Evolutionary conservation across 1,139 yeast genomes (phyloP).

Genomic region (Pichia sp.): DNA sequence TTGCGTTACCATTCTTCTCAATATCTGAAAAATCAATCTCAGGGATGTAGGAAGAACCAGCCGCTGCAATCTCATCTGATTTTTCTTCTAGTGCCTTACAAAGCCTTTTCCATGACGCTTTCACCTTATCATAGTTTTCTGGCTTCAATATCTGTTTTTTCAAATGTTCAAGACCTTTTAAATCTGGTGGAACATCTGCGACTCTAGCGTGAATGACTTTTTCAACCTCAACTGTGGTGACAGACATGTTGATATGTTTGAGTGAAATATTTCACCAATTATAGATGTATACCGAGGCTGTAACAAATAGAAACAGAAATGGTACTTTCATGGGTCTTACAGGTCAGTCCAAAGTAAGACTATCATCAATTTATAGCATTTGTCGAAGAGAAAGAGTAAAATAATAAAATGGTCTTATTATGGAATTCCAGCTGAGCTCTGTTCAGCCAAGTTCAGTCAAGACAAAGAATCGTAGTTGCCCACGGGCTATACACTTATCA

Average conservation of each 20-base stretch:
- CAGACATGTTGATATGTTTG: background rate
- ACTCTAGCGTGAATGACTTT: background rate
- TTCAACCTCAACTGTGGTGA: background rate
- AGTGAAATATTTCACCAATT: no score
- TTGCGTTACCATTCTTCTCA: background rate
- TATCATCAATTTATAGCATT: background rate
- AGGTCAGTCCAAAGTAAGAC: background rate
- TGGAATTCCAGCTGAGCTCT: background rate
- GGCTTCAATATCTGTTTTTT: conserved; percentile 1
- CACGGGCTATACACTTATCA: background rate
- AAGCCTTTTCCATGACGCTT: background rate
- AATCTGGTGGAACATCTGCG: background rate
- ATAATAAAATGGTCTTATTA: background rate
- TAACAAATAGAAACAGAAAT: background rate
- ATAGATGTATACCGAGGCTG: background rate
- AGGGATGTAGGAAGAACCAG: conserved; percentile 1
- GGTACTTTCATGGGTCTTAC: no score
- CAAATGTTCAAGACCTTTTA: background rate
- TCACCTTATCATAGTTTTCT: background rate
- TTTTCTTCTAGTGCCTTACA: conserved; percentile 1
- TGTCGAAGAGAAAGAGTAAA: background rate
- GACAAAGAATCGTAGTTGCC: background rate
- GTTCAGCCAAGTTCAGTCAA: background rate
- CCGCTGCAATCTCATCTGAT: background rate
- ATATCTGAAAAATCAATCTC: background rate